Base-by-base conservation (phyloP, 306 rosid species). In the Comarum palustre region DNA sequence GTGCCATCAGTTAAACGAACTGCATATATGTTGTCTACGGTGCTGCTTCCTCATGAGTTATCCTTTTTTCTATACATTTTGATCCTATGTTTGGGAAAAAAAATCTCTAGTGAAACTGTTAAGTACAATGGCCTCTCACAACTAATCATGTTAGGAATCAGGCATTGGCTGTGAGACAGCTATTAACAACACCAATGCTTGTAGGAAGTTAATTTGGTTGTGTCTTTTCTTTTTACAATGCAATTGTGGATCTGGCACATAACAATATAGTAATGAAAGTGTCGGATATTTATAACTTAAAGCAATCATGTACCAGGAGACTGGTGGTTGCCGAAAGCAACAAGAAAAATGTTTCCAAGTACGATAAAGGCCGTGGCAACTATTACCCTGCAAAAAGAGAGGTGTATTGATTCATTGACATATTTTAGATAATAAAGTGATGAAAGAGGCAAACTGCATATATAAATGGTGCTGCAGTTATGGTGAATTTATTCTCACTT, bases 281-380 rank as follows among this genome's bases (percentile, higher is more conserved):
- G 54, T 22, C 46, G 32, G 34, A 61, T 29, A 73, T 57, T 1
- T 59, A 76, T 51, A 22, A 72, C 66, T 76, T 6, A 16, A 72
- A 67, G 80, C 38, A 50, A 68, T 68, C 51, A 74, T 60, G 45
- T 89, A 95, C 99, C 96, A 61, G 99, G 99, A 57, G 99, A 95
- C 71, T 95, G 99, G 67, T 95, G 99, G 88, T 95, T 95, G 69
- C 99, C 99, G 82, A 95, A 95, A 77, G 97, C 96, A 19, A 95
- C 99, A 5, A 95, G 96, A 78, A 90, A 95, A 77, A 87, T 39
- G 58, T 95, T 95, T 77, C 99, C 99, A 32, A 95, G 96, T 79
- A 95, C 99, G 73, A 95, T 91, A 81, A 95, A 95, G 66, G 96
- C 89, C 0, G 99, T 95, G 81, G 99, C 99, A 48, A 89, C 95